A percentile compares a stretch with the other conserved stretches of the same genome.
These are phyloP conservation scores for Aphanomyces cochlioides DNA, from an alignment of 352 stramenopile genomes.

Conservation along the genomic window DNA sequence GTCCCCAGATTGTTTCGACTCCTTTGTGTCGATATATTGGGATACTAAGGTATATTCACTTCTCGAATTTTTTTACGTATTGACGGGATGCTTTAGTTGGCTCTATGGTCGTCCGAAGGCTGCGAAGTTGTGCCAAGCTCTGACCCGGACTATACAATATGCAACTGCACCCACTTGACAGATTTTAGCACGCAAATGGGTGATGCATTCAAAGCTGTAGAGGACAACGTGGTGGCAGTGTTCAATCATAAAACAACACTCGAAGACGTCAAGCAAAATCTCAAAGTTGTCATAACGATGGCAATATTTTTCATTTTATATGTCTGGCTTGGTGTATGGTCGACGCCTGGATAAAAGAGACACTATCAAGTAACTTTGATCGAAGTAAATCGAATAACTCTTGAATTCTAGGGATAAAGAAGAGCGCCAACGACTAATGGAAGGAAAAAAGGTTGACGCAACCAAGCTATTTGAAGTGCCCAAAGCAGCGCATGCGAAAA, in stretches of 20 bases:
- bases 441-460: slow-evolving; percentile 50
- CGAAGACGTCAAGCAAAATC: slow-evolving; percentile 57
- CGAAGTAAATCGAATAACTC: too few species aligned
- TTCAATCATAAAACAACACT: slow-evolving; percentile 51
- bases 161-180: slow-evolving; percentile 66
- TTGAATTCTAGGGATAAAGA: slow-evolving; percentile 3
- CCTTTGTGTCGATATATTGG: slow-evolving; percentile 66
- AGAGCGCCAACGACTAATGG: slow-evolving; percentile 39
- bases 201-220: slow-evolving; percentile 53
- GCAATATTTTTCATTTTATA: slow-evolving; percentile 52
- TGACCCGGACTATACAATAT: slow-evolving; percentile 67
- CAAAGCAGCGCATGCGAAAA: background rate
- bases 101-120: slow-evolving; percentile 55
- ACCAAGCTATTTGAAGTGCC: slow-evolving; percentile 61
- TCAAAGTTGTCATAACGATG: slow-evolving; percentile 52
- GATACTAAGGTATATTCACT: slow-evolving; percentile 29
- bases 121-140: slow-evolving; percentile 44
- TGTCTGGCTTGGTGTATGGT: slow-evolving; percentile 50
- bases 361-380: slow-evolving; percentile 32
- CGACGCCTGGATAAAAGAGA: slow-evolving; percentile 58
- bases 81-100: slow-evolving; percentile 22
- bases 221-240: slow-evolving; percentile 57
- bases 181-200: slow-evolving; percentile 67
- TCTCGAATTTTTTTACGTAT: background rate
- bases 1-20: slow-evolving; percentile 38